Evolutionary conservation across 1,284 basidiomycete species (phyloP).

Genomic region (Meripilus lineatus): DNA sequence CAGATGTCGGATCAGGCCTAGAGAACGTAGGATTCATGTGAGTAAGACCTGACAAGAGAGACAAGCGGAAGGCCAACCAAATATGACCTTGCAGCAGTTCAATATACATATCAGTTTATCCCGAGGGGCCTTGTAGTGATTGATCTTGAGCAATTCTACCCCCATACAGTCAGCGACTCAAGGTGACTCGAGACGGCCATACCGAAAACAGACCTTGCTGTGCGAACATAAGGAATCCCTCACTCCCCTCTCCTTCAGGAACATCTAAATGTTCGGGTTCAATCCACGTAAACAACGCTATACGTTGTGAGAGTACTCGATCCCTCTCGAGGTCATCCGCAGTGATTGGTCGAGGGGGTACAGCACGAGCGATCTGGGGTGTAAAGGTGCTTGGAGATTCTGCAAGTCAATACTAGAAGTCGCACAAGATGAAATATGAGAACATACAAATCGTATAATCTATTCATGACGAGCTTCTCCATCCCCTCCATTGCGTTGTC

Average conservation of each 20-base stretch:
- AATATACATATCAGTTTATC: constrained; percentile 98
- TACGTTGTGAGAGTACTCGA: constrained; percentile 86
- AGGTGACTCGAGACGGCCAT: neutral
- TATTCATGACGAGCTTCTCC: constrained; percentile 99
- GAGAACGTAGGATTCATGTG: constrained; percentile 4
- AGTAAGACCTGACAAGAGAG: constrained; percentile 5
- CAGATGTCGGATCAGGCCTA: constrained; percentile 88
- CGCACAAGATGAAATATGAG: neutral
- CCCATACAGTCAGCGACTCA: constrained; percentile 2
- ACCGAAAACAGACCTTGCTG: constrained; percentile 61
- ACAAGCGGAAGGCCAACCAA: constrained; percentile 56
- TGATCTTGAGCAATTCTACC: constrained; percentile 90
- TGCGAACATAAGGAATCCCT: constrained; percentile 92
- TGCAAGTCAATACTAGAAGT: constrained; percentile 1
- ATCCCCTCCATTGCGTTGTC: constrained; percentile 98
- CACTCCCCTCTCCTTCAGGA: constrained; percentile 57
- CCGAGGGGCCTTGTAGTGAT: constrained; percentile 97
- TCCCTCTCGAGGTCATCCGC: constrained; percentile 96
- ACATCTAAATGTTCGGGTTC: constrained; percentile 88
- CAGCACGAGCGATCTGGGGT: constrained; percentile 62
- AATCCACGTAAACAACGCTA: constrained; percentile 89
- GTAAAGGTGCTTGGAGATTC: constrained; percentile 72
- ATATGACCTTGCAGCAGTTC: constrained; percentile 99
- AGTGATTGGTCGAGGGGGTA: constrained; percentile 77
- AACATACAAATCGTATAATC: constrained; percentile 87